phyloP scores from a whole-genome alignment of 768 basidiomycete genomes.

The Collybiopsis confluens region DNA sequence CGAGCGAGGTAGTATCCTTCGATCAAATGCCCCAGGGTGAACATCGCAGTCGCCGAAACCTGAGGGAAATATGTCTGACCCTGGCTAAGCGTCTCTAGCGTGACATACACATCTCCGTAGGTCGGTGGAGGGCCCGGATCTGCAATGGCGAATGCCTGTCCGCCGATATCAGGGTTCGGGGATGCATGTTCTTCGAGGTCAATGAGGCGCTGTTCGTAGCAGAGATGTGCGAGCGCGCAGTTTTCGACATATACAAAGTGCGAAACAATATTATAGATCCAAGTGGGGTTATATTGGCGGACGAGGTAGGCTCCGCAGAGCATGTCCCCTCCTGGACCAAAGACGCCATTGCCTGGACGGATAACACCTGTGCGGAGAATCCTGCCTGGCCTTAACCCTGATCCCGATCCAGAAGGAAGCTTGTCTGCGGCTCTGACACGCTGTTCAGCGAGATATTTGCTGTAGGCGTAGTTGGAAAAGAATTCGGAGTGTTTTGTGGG shows the following conservation, averaged over 20 bases:
- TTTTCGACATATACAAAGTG: conserved; percentile 77
- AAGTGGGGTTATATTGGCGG: conserved; percentile 56
- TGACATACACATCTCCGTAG: conserved; percentile 58
- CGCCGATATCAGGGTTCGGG: conserved; percentile 54
- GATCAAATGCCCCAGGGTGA: conserved; percentile 55
- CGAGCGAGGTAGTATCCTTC: conserved; percentile 52
- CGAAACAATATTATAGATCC: conserved; percentile 54
- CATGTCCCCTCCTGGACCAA: conserved; percentile 72
- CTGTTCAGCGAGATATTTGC: conserved; percentile 57
- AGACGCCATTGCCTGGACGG: conserved; percentile 76
- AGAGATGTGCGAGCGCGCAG: conserved; percentile 64
- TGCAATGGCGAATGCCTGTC: conserved; percentile 61
- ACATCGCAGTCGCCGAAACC: conserved; percentile 60
- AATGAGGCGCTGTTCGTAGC: conserved; percentile 68
- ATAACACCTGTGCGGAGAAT: conserved; percentile 65
- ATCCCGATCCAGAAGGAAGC: conserved; percentile 19
- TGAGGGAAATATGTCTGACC: conserved; percentile 51
- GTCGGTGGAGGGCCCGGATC: conserved; percentile 64
- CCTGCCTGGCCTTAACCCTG: background rate
- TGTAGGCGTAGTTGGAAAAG: conserved; percentile 76
- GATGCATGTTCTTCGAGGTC: conserved; percentile 30
- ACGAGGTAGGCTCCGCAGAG: conserved; percentile 60
- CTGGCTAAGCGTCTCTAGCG: conserved; percentile 51
- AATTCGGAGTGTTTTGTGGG: conserved; percentile 57
- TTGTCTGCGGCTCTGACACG: conserved; percentile 36